Percentiles rank a stretch among this genome's conserved stretches.
Conservation (phyloP, 2,329 filamentous ascomycete genomes). For the Botrytis cinerea region DNA sequence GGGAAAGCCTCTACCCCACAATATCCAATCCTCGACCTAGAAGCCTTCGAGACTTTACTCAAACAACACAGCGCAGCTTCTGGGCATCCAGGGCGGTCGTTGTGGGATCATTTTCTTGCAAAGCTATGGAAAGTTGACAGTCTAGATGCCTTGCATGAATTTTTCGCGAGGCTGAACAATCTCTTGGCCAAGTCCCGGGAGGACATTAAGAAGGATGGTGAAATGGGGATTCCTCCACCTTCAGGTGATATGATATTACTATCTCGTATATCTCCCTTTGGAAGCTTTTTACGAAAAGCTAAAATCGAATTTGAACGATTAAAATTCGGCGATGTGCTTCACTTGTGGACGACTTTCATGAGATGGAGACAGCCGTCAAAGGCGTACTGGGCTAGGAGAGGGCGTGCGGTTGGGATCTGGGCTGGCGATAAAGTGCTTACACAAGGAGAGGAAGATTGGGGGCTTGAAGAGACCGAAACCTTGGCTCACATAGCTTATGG, state of each 20-base stretch:
- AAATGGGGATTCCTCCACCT: slow-evolving; percentile 53
- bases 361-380: slow-evolving; percentile 77
- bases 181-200: slow-evolving; percentile 65
- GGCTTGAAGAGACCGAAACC: slow-evolving; percentile 49
- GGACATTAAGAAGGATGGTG: slow-evolving; percentile 57
- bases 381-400: slow-evolving; percentile 56
- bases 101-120: slow-evolving; percentile 85
- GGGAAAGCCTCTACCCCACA: slow-evolving; percentile 40
- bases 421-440: slow-evolving; percentile 60
- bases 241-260: slow-evolving; percentile 59
- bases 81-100: slow-evolving; percentile 69
- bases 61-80: slow-evolving; percentile 52
- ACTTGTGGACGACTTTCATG: slow-evolving; percentile 81
- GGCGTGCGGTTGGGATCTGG: slow-evolving; percentile 49
- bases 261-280: slow-evolving; percentile 75
- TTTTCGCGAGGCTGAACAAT: slow-evolving; percentile 63
- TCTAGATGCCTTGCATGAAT: slow-evolving; percentile 75
- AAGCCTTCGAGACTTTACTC: slow-evolving; percentile 62
- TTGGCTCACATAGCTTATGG: slow-evolving; percentile 40
- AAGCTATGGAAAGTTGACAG: slow-evolving; percentile 84
- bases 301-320: slow-evolving; percentile 78
- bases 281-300: slow-evolving; percentile 74
- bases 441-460: slow-evolving; percentile 53
- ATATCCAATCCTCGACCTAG: slow-evolving; percentile 53
- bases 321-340: slow-evolving; percentile 75